Percentiles rank a stretch among this genome's conserved stretches.
These are phyloP conservation scores for Cucurbitaria berberidis DNA, from an alignment of 2,329 filamentous ascomycete species.

Conservation along the genomic window DNA sequence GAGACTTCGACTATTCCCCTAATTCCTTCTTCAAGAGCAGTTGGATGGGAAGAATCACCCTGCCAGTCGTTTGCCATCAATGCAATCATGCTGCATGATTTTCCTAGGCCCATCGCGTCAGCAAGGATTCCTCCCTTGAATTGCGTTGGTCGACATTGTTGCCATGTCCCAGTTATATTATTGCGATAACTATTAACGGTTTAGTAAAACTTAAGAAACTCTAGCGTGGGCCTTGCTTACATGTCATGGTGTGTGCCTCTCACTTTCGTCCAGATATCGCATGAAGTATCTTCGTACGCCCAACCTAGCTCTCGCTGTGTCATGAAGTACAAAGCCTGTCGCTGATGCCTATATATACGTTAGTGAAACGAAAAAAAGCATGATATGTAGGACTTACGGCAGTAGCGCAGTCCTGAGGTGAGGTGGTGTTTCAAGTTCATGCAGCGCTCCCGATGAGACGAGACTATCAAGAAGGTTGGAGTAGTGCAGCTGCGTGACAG, in stretches of 20 bases:
- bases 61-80: conserved; percentile 10
- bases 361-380: not conserved
- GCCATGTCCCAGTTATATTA: conserved; percentile 9
- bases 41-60: not conserved
- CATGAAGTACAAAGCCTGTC: not conserved
- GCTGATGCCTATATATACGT: not conserved
- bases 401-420: not conserved
- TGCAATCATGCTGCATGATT: conserved; percentile 26
- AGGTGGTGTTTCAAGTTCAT: not conserved
- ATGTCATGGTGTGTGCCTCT: not conserved
- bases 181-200: not conserved
- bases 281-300: not conserved
- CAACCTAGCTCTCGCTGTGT: not conserved
- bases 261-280: not conserved
- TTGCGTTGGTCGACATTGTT: conserved; percentile 8
- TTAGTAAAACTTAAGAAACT: not conserved
- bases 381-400: not conserved
- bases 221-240: not conserved
- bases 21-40: not conserved
- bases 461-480: not conserved
- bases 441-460: not conserved
- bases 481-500: not conserved
- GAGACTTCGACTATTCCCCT: not conserved
- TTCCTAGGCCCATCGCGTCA: conserved; percentile 27
- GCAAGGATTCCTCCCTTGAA: conserved; percentile 24